Conservation (phyloP, 805 yeast species). For the Candida pini region DNA sequence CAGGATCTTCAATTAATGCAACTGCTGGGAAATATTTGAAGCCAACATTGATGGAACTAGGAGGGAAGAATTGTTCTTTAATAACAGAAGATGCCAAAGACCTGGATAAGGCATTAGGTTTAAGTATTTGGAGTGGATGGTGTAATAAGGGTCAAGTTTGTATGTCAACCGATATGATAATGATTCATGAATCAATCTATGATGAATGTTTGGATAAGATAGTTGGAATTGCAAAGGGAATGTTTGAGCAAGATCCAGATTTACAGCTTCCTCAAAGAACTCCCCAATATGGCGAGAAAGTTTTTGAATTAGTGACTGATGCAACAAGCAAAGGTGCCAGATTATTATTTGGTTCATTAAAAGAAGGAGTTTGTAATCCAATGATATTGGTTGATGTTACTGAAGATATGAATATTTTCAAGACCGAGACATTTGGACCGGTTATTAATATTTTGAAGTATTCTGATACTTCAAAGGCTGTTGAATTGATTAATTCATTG, state of each 20-base stretch:
- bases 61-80: conserved; percentile 38
- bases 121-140: conserved; percentile 32
- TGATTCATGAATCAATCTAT: conserved; percentile 31
- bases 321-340: conserved; percentile 35
- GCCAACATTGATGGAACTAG: conserved; percentile 39
- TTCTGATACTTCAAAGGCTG: conserved; percentile 12
- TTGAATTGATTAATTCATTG: conserved; percentile 24
- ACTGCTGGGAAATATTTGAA: conserved; percentile 33
- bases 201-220: conserved; percentile 24
- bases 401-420: conserved; percentile 24
- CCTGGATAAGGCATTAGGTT: conserved; percentile 27
- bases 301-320: conserved; percentile 27
- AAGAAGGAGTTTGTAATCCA: conserved; percentile 20
- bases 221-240: conserved; percentile 4
- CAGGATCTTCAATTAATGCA: conserved; percentile 33
- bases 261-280: conserved; percentile 28
- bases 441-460: conserved; percentile 30
- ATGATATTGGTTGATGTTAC: conserved; percentile 30
- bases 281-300: conserved; percentile 16
- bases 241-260: conserved; percentile 12
- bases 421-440: conserved; percentile 40
- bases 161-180: conserved; percentile 39
- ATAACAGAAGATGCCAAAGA: conserved; percentile 30
- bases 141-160: conserved; percentile 43
- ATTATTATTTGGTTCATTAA: conserved; percentile 16